Evolutionary conservation across 1,284 basidiomycete genomes (phyloP).

Genomic region (Microstroma glucosiphilum): DNA sequence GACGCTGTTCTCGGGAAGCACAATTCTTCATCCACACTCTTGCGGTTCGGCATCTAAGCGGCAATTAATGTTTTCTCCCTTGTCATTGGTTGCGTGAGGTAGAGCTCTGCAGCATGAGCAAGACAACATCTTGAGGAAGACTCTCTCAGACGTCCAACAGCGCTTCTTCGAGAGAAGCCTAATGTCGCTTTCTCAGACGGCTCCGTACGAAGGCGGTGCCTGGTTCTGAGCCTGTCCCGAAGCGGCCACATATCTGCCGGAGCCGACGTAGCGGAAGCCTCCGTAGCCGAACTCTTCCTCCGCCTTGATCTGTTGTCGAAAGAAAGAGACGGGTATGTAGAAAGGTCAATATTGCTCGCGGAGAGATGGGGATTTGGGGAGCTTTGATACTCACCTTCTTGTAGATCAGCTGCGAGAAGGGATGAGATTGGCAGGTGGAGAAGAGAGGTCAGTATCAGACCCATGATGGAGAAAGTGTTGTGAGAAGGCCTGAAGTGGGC

Average conservation of each 20-base stretch:
- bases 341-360: background rate
- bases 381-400: slow-evolving; percentile 8
- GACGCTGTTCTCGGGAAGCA: too few species aligned
- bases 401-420: slow-evolving; percentile 8
- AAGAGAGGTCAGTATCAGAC: background rate
- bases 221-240: background rate
- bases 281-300: slow-evolving; percentile 13
- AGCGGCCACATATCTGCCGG: slow-evolving; percentile 10
- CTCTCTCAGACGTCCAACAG: too few species aligned
- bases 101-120: too few species aligned
- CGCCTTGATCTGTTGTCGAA: slow-evolving; percentile 10
- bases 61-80: too few species aligned
- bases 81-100: too few species aligned
- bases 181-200: background rate
- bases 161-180: too few species aligned
- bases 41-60: too few species aligned
- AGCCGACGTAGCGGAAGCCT: slow-evolving; percentile 12
- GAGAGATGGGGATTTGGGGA: background rate
- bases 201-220: slow-evolving; percentile 1
- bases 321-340: background rate
- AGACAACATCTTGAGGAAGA: too few species aligned
- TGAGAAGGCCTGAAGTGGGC: background rate
- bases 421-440: background rate
- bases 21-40: too few species aligned
- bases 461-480: too few species aligned